Conservation (phyloP, 208 protist genomes). For the Perkinsela sp. region DNA sequence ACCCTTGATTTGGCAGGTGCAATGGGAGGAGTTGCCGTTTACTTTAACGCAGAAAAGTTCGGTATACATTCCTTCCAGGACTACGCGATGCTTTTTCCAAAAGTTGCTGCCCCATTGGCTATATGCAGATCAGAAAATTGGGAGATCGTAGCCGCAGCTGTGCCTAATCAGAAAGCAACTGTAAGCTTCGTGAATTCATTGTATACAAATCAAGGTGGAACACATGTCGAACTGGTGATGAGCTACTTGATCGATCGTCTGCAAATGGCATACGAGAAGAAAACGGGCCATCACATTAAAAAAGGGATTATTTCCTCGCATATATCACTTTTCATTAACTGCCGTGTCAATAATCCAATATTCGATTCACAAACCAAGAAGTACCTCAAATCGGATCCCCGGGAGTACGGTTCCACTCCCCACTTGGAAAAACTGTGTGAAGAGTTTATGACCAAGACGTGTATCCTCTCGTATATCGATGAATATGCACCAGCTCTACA, state of each 20-base stretch:
- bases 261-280: constrained; percentile 61
- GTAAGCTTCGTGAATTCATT: constrained; percentile 99
- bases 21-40: constrained; percentile 65
- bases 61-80: constrained; percentile 81
- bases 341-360: constrained; percentile 94
- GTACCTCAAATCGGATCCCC: constrained; percentile 70
- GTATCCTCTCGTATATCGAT: constrained; percentile 71
- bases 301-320: constrained; percentile 83
- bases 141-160: constrained; percentile 79
- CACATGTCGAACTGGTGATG: constrained; percentile 89
- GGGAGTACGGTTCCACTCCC: constrained; percentile 70
- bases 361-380: constrained; percentile 99
- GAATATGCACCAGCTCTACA: constrained; percentile 65
- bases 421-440: not conserved
- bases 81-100: constrained; percentile 85
- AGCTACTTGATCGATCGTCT: constrained; percentile 66
- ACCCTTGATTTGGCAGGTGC: constrained; percentile 96
- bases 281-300: constrained; percentile 84
- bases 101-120: constrained; percentile 35
- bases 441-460: constrained; percentile 24
- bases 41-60: constrained; percentile 78
- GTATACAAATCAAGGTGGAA: constrained; percentile 89
- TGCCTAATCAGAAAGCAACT: constrained; percentile 78
- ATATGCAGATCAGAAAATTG: constrained; percentile 72
- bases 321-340: constrained; percentile 95